phyloP scores from a whole-genome alignment of 495 filamentous ascomycete species.

The Penicillium bovifimosum region DNA sequence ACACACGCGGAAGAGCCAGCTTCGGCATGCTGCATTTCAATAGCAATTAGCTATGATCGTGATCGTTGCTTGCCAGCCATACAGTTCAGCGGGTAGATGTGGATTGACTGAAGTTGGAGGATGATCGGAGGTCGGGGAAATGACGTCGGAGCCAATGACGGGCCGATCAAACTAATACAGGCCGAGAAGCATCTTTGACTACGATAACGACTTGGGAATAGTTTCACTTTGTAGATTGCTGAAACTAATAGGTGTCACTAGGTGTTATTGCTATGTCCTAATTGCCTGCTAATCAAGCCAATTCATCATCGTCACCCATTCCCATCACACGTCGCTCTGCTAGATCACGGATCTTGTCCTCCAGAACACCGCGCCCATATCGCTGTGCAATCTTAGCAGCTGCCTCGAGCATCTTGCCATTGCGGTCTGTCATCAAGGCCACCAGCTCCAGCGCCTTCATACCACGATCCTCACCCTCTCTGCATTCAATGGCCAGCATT shows the following conservation, averaged over 20 bases:
- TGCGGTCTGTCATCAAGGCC: conserved; percentile 67
- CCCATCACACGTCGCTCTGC: conserved; percentile 59
- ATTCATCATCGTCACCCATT: conserved; percentile 50
- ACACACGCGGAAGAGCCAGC: conserved; percentile 17
- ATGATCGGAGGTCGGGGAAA: conserved; percentile 7
- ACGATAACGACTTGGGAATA: not conserved
- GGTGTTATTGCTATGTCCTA: too few species aligned
- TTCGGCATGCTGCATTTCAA: conserved; percentile 32
- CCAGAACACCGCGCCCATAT: conserved; percentile 68
- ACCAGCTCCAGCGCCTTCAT: conserved; percentile 92
- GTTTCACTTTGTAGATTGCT: too few species aligned
- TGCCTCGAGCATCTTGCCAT: conserved; percentile 78
- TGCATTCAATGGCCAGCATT: conserved; percentile 83
- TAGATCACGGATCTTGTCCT: conserved; percentile 80
- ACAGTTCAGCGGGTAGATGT: not conserved
- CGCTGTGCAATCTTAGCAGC: conserved; percentile 77
- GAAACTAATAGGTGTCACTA: too few species aligned
- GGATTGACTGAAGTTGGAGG: not conserved
- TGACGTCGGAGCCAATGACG: conserved; percentile 19
- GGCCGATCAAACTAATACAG: not conserved
- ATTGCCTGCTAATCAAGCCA: conserved; percentile 22
- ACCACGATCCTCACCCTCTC: conserved; percentile 83
- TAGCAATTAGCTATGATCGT: conserved; percentile 1
- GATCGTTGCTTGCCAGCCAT: conserved; percentile 10
- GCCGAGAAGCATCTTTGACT: too few species aligned